Conservation (phyloP, 805 yeast species). For the Teunomyces funiuensis region DNA sequence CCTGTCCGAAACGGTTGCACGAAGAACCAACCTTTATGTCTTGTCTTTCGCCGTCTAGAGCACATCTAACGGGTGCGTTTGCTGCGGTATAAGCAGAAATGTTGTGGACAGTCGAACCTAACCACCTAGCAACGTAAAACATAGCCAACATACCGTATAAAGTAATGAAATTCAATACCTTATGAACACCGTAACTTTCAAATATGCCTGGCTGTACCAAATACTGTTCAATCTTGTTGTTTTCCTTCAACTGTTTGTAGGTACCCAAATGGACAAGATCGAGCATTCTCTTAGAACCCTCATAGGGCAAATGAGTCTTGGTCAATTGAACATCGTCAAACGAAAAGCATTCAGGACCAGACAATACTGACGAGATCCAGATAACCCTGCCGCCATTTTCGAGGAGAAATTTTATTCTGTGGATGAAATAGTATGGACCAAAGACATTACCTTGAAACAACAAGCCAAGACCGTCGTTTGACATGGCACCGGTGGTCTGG, state of each 20-base stretch:
- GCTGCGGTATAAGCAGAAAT: slow-evolving; percentile 89
- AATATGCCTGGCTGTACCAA: slow-evolving; percentile 94
- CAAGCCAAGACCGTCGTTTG: slow-evolving; percentile 78
- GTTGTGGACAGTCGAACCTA: slow-evolving; percentile 88
- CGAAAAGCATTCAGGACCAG: slow-evolving; percentile 71
- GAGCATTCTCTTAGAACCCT: slow-evolving; percentile 85
- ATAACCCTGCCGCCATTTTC: slow-evolving; percentile 63
- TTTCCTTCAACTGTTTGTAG: slow-evolving; percentile 46
- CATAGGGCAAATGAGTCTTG: slow-evolving; percentile 68
- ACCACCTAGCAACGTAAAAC: slow-evolving; percentile 76
- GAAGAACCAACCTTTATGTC: slow-evolving; percentile 71
- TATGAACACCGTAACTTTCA: slow-evolving; percentile 75
- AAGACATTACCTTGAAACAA: slow-evolving; percentile 96
- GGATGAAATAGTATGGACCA: slow-evolving; percentile 86
- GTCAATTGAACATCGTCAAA: slow-evolving; percentile 73
- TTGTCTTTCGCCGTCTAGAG: slow-evolving; percentile 51
- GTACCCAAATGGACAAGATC: slow-evolving; percentile 81
- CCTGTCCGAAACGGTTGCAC: slow-evolving; percentile 61
- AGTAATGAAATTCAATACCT: slow-evolving; percentile 73
- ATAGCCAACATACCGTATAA: slow-evolving; percentile 82
- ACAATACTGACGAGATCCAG: slow-evolving; percentile 89
- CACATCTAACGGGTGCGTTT: slow-evolving; percentile 66
- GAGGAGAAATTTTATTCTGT: slow-evolving; percentile 59
- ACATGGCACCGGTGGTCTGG: slow-evolving; percentile 74
- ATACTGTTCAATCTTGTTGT: slow-evolving; percentile 65